phyloP scores from a whole-genome alignment of 805 yeast species.

The Candida xiaguanensis region DNA sequence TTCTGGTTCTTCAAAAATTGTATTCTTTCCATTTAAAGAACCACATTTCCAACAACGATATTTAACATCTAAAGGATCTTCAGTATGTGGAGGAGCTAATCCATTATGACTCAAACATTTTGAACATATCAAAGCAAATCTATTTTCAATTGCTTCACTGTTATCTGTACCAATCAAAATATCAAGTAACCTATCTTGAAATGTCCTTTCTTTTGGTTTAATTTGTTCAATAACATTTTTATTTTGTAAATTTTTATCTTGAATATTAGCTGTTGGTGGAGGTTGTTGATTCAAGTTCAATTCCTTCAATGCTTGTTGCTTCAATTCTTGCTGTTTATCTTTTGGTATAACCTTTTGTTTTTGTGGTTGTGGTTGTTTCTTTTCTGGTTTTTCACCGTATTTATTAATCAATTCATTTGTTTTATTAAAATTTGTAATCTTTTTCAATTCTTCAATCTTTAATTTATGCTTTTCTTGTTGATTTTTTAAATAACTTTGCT shows the following conservation, averaged over 20 bases:
- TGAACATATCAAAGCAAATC: constrained; percentile 71
- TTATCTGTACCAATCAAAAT: constrained; percentile 49
- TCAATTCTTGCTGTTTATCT: constrained; percentile 1
- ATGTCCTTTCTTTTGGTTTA: constrained; percentile 13
- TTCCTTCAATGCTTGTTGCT: constrained; percentile 9
- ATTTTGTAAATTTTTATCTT: neutral
- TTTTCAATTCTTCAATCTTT: constrained; percentile 65
- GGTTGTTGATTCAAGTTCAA: constrained; percentile 4
- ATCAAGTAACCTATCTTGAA: constrained; percentile 38
- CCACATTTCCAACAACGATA: constrained; percentile 72
- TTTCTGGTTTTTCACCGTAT: constrained; percentile 26
- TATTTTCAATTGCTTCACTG: constrained; percentile 55
- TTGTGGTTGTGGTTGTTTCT: constrained; percentile 3
- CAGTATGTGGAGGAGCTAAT: constrained; percentile 67
- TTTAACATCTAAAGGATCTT: constrained; percentile 43
- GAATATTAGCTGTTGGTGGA: constrained; percentile 5
- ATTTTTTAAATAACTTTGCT: constrained; percentile 16
- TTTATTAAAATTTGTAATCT: constrained; percentile 67
- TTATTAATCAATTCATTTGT: constrained; percentile 72
- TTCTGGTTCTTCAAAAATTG: constrained; percentile 5
- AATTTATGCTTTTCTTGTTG: constrained; percentile 45
- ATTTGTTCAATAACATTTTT: neutral
- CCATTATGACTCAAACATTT: constrained; percentile 75
- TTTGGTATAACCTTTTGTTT: neutral
- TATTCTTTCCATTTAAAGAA: constrained; percentile 26